Conservation (phyloP, 345 rosid species). For the Nephelium lappaceum region DNA sequence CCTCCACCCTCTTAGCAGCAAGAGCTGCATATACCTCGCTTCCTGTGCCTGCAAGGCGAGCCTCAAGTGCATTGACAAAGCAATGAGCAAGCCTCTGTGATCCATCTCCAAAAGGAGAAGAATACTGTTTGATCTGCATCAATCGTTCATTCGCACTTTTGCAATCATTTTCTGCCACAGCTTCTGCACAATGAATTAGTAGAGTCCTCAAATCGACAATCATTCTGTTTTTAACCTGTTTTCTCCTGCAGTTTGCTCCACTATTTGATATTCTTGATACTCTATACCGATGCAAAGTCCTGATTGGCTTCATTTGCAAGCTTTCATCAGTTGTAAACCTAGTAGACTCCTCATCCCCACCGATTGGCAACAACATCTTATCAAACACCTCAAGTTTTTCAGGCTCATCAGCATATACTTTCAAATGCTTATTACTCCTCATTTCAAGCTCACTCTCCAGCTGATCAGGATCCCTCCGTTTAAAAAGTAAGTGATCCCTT, state of each 20-base stretch:
- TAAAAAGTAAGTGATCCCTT: no score
- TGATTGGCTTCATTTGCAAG: not conserved
- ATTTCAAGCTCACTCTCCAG: constrained; percentile 41
- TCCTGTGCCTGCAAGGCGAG: constrained; percentile 57
- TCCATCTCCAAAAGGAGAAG: constrained; percentile 60
- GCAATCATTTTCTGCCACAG: constrained; percentile 62
- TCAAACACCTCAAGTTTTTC: constrained; percentile 45
- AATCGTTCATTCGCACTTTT: constrained; percentile 55
- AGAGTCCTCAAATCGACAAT: constrained; percentile 55
- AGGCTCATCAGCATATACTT: constrained; percentile 39
- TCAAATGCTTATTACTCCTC: constrained; percentile 58
- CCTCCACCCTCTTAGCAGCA: constrained; percentile 33
- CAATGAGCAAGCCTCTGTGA: constrained; percentile 65
- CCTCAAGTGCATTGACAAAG: constrained; percentile 69
- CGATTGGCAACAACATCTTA: constrained; percentile 32
- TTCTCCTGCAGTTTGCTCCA: constrained; percentile 16
- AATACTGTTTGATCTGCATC: constrained; percentile 62
- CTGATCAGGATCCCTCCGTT: not conserved
- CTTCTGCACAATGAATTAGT: constrained; percentile 68
- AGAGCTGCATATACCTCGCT: constrained; percentile 37
- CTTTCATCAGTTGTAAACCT: constrained; percentile 20
- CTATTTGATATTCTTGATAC: constrained; percentile 22
- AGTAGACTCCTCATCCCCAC: no score
- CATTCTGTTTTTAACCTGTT: constrained; percentile 30
- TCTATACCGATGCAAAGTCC: not conserved